Evolutionary conservation across 495 filamentous ascomycete genomes (phyloP), one percentile per base, ranked within the genome.

Genomic region (Lasiosphaeriaceae sp.): DNA sequence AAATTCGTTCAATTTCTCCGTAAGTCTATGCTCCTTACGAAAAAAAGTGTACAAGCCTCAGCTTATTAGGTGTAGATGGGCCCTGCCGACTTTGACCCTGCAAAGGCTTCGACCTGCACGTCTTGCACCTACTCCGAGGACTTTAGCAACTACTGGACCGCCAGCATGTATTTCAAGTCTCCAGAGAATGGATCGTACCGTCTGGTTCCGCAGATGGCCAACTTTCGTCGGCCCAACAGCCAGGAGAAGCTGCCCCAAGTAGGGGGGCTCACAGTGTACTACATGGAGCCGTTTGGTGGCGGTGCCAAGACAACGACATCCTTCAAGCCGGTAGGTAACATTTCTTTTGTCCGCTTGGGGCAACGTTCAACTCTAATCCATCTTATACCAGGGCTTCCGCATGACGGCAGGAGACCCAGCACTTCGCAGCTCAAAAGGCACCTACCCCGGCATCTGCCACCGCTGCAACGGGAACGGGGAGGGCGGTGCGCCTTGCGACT

Each of bases 321-420:
- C n/a, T 77, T 77, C 49, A 60, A 65, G 23, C 63, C 71, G 22
- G 52, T 54, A 3, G n/a, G 52, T 54, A 2, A 5, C 2, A 7
- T 14, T 44, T 24, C 37, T 17, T 20, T 24, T 14, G 19, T 8
- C 3, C 26, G 26, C 3, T 31, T n/a, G n/a, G n/a, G n/a, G n/a
- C n/a, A n/a, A n/a, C n/a, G n/a, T n/a, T n/a, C n/a, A n/a, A n/a
- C n/a, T n/a, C n/a, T n/a, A n/a, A n/a, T n/a, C n/a, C 24, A 52
- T 34, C 6, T 8, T 20, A 6, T 5, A 6, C 4, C 6, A 54
- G 52, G 84, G 81, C 22, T 85, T 89, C 62, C 87, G 86, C 47
- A 90, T 91, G 85, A 54, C 90, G 9, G 79, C 84, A 34, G 89
- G 88, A 23, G 73, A 87, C 61, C 74, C 85, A 0, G 68, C 60